Conservation (phyloP, 768 basidiomycete species). For the Leucocoprinus birnbaumii region DNA sequence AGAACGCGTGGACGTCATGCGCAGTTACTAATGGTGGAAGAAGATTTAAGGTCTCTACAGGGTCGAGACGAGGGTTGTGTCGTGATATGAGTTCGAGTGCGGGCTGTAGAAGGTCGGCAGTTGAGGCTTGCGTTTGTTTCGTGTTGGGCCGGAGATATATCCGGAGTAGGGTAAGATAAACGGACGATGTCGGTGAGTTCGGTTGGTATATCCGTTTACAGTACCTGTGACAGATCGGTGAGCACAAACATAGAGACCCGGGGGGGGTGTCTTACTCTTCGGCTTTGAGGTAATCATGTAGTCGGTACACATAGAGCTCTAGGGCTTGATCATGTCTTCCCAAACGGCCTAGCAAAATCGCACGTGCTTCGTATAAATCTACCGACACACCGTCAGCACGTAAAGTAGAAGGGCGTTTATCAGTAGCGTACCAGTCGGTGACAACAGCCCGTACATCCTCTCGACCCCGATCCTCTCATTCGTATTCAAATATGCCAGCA, state of each 20-base stretch:
- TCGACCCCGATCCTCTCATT: constrained; percentile 74
- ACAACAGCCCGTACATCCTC: constrained; percentile 78
- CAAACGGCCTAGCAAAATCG: constrained; percentile 85
- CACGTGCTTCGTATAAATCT: constrained; percentile 91
- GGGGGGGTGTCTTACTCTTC: constrained; percentile 63
- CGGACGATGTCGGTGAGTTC: constrained; percentile 47
- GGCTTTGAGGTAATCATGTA: constrained; percentile 82
- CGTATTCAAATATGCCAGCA: constrained; percentile 73
- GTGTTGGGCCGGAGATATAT: constrained; percentile 81
- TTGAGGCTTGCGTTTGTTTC: constrained; percentile 33
- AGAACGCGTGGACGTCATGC: constrained; percentile 73
- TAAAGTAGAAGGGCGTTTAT: background rate
- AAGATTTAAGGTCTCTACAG: constrained; percentile 78
- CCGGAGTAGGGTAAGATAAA: constrained; percentile 84
- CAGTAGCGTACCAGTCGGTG: constrained; percentile 61
- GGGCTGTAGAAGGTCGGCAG: constrained; percentile 61
- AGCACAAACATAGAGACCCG: background rate
- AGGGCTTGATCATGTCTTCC: constrained; percentile 92
- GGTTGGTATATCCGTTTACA: constrained; percentile 80
- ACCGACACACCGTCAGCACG: background rate
- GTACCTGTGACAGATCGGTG: constrained; percentile 50
- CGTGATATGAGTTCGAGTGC: constrained; percentile 87
- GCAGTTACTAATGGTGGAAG: constrained; percentile 90
- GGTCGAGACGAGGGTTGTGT: constrained; percentile 80
- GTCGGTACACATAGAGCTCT: constrained; percentile 89